Base-by-base conservation (phyloP, 345 rosid genomes). In the Moricandia moricandioides region DNA sequence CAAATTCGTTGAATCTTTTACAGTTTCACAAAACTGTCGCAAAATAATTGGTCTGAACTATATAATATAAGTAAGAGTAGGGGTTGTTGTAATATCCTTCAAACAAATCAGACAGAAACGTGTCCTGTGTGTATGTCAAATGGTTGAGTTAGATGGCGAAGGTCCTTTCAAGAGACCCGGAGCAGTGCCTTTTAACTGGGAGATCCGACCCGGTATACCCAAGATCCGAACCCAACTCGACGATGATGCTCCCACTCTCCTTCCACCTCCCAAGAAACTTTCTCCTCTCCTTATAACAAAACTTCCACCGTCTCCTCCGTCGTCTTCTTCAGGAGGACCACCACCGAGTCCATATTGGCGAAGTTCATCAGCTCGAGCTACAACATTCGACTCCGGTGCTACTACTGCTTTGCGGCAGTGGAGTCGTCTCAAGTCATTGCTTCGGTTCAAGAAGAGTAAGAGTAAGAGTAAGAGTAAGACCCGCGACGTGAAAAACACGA, bases 151-250 rank as follows among this genome's bases (percentile, higher is more conserved):
- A 3, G 74, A 57, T 8, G 93, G 86, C 9, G 93, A 88, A n/a
- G 39, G 40, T 6, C 85, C 96, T 13, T 91, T 85, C 87, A 88
- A 65, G 75, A 85, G 84, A 74, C 87, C 93, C 0, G 98, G 97
- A 59, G 78, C 95, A 7, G 77, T 91, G 43, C 98, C 97, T 4
- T 94, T 94, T 77, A 85, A 77, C 68, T 94, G 97, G 98, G 98
- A 94, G 85, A 80, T 90, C 85, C 91, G 91, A 63, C 97, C 98
- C 21, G 98, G 97, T 9, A 89, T 92, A 4, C 98, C 98, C 71
- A 90, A 86, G 34, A 51, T 79, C 31, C 85, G 58, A 65, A 76
- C 35, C 0, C 60, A 30, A 27, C 84, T 65, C 62, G 74, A 52
- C 4, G 67, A 57, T 13, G 61, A 21, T 52, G 6, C 17, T 14